These are phyloP conservation scores for Volvariella volvacea DNA, from an alignment of 1,284 basidiomycete species.

Conservation along the genomic window DNA sequence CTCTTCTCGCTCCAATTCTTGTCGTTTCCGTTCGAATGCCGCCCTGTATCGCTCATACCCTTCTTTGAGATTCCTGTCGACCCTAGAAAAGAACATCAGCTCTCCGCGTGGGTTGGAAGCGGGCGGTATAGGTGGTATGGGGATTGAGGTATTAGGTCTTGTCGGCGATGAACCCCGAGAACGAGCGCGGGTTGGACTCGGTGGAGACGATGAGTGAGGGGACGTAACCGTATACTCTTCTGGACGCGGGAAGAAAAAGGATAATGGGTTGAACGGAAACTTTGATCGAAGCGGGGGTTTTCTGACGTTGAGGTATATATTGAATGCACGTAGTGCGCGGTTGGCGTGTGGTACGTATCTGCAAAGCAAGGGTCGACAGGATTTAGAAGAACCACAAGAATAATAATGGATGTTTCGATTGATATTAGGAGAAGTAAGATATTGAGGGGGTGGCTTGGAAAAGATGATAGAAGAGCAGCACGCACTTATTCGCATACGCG, in stretches of 20 bases:
- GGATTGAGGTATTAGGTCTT: conserved; percentile 28
- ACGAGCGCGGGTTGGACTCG: conserved; percentile 19
- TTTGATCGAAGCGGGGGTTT: conserved; percentile 60
- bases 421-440: conserved; percentile 10
- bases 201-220: conserved; percentile 16
- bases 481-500: conserved; percentile 90
- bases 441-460: neutral
- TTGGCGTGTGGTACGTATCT: conserved; percentile 98
- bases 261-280: conserved; percentile 58
- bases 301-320: conserved; percentile 95
- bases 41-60: conserved; percentile 90
- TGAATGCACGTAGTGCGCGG: conserved; percentile 83
- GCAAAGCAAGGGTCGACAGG: conserved; percentile 1
- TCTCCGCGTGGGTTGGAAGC: conserved; percentile 90
- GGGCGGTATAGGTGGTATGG: conserved; percentile 83
- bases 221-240: conserved; percentile 14
- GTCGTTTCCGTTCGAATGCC: conserved; percentile 54
- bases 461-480: conserved; percentile 10
- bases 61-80: conserved; percentile 80
- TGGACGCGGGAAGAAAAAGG: conserved; percentile 57
- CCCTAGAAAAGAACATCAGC: conserved; percentile 89
- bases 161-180: conserved; percentile 25
- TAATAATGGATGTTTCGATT: conserved; percentile 4
- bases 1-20: neutral
- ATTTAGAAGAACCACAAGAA: too few species aligned